Base-by-base conservation (phyloP, 768 basidiomycete genomes). In the Suillus clintonianus region DNA sequence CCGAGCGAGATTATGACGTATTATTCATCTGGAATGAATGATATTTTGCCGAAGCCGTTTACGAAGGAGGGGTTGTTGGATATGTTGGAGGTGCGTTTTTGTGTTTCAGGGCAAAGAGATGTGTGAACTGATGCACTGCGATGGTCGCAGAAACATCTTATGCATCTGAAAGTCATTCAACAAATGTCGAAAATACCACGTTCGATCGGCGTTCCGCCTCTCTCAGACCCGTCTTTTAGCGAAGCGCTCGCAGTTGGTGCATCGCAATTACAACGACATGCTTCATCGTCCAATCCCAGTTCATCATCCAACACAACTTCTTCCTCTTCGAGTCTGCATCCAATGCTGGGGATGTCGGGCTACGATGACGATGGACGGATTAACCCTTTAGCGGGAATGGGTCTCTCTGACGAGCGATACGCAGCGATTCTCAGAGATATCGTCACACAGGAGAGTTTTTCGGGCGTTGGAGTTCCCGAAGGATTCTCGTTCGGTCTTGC, bases 41-140 rank as follows among this genome's bases (percentile, higher is more conserved):
- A 98, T 77, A 91, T 97, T 62, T 80, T 99, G 19, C 92, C 95
- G 9, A 99, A 99, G 76, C 97, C 97, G 4, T 99, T 99, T 79
- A 97, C 93, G n/a, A 94, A 94, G 74, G 89, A 95, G 72, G 91
- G 92, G 17, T 79, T 99, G 36, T 79, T 96, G 54, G 89, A 90
- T 66, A 95, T 98, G 88, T 89, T 99, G 65, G 97, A 99, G 80
- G 92, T 92, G 37, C 5, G 74, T 68, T 9, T 9, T 11, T 17
- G 9, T 43, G n/a, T 39, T 9, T 17, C 24, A 15, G 8, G 19
- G 2, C 24, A 5, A 13, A 32, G 32, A 14, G 34, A 64, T 27
- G 45, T 19, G 10, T 43, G 41, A 3, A 3, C 13, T 45, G 24
- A 24, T 14, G 30, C 56, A 13, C 19, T 17, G 8, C 14, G 39